phyloP scores from a whole-genome alignment of 2,329 filamentous ascomycete species.

The Xylogone sp. region DNA sequence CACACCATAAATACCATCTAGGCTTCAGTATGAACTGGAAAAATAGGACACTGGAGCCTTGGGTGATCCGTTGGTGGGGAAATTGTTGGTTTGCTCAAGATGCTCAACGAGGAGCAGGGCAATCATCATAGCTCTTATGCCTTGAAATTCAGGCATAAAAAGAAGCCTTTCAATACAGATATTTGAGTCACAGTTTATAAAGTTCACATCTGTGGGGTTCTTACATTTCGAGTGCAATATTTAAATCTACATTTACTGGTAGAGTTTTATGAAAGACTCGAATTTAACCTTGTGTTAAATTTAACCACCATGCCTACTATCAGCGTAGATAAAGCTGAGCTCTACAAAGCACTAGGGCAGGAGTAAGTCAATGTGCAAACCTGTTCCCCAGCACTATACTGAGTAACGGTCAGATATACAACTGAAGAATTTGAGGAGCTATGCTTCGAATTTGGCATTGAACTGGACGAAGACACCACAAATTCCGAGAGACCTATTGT shows the following conservation, averaged over 20 bases:
- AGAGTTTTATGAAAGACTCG: background rate
- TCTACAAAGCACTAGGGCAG: slow-evolving; percentile 88
- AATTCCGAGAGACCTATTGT: slow-evolving; percentile 61
- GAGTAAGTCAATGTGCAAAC: slow-evolving; percentile 54
- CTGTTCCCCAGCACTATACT: slow-evolving; percentile 12
- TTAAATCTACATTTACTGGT: background rate
- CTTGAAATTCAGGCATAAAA: background rate
- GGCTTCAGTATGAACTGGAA: background rate
- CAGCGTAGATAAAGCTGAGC: slow-evolving; percentile 89
- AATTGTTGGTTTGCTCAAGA: background rate
- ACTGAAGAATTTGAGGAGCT: slow-evolving; percentile 94
- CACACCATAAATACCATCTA: slow-evolving; percentile 8
- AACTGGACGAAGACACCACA: slow-evolving; percentile 81
- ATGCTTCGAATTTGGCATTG: slow-evolving; percentile 95
- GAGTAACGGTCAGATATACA: slow-evolving; percentile 61
- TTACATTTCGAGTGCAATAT: background rate
- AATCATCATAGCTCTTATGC: background rate
- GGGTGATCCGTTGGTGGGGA: background rate
- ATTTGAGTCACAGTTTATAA: background rate
- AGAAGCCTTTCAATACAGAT: background rate
- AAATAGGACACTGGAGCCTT: background rate
- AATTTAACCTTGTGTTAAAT: background rate
- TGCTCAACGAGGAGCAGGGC: background rate
- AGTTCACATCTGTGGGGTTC: background rate
- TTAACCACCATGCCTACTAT: slow-evolving; percentile 83